Evolutionary conservation across 208 protist species (phyloP), one percentile per base, ranked within the genome.

Genomic region (Leishmania major): DNA sequence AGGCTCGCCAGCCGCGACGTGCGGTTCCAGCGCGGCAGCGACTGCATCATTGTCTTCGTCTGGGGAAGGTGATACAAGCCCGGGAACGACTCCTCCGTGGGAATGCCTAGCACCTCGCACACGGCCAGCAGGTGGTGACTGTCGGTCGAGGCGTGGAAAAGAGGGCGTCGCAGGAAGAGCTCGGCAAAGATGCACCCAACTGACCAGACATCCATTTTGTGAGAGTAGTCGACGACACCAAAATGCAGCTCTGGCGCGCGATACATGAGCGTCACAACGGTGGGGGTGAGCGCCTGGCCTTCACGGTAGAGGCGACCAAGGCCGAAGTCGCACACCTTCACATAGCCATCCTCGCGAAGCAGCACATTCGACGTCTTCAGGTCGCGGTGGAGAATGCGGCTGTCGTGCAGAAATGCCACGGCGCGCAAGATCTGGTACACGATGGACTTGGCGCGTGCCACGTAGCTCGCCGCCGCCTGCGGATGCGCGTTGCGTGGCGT

Each of bases 121-220:
- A 99, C 87, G 10, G 89, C 89, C n/a, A 85, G 86, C 19, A 99
- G 89, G 80, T 98, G 95, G 69, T 96, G 91, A 45, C 86, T 82
- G 74, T 99, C 98, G 2, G 75, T 87, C n/a, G 87, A 81, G 13
- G 96, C 95, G 51, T 81, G 87, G 60, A 99, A 99, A 22, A 99
- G 92, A 11, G 99, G 99, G 59, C 94, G 88, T 55, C 99, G 98
- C 5, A 99, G 80, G 67, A 99, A 95, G 22, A 99, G 85, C 89
- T 99, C 99, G 6, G 98, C 99, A 55, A 99, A 87, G 45, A 99
- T 99, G 92, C 98, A 99, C 28, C 97, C 98, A 7, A 93, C 78
- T 19, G 97, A 99, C 98, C 98, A 99, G 28, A 99, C 90, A 87
- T 99, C 98, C 85, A 99, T 97, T 35, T 95, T 89, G 64, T 98